phyloP scores from a whole-genome alignment of 2,329 filamentous ascomycete genomes.

The Fusarium sp. region DNA sequence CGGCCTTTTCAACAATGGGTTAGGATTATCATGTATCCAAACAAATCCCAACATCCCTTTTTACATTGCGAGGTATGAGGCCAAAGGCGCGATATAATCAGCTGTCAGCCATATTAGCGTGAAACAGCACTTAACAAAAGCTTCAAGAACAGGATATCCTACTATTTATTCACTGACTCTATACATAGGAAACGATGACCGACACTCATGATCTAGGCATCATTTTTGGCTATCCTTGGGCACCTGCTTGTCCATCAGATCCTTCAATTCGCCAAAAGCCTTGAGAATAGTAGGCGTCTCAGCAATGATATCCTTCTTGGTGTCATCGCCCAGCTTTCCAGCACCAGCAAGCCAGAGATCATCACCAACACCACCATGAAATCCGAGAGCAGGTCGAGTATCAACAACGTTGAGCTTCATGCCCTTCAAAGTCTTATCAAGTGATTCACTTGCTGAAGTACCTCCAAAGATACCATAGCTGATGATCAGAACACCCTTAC shows the following conservation, averaged over 20 bases:
- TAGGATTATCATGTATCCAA: too few relatives aligned
- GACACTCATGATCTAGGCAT: neutral
- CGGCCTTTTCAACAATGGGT: accelerated
- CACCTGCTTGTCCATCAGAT: neutral
- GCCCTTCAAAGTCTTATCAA: neutral
- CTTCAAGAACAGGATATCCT: neutral
- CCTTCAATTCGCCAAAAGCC: conserved; percentile 13
- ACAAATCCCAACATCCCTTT: too few relatives aligned
- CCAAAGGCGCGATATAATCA: neutral
- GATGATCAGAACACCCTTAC: conserved; percentile 20
- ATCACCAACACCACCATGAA: neutral
- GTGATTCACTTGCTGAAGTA: neutral
- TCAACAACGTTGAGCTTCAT: conserved; percentile 23
- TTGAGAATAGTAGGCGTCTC: conserved; percentile 9
- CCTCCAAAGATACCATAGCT: conserved; percentile 32
- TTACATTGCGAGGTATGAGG: neutral
- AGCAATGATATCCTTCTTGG: conserved; percentile 17
- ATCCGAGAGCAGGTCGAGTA: conserved; percentile 12
- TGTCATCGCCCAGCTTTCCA: conserved; percentile 20
- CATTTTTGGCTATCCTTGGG: neutral
- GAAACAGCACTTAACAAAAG: accelerated
- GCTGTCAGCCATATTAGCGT: neutral
- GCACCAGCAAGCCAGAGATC: conserved; percentile 17
- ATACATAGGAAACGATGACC: neutral
- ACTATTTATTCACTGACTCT: neutral